phyloP scores from a whole-genome alignment of 73 alveolate genomes.

The Loxodes magnus region DNA sequence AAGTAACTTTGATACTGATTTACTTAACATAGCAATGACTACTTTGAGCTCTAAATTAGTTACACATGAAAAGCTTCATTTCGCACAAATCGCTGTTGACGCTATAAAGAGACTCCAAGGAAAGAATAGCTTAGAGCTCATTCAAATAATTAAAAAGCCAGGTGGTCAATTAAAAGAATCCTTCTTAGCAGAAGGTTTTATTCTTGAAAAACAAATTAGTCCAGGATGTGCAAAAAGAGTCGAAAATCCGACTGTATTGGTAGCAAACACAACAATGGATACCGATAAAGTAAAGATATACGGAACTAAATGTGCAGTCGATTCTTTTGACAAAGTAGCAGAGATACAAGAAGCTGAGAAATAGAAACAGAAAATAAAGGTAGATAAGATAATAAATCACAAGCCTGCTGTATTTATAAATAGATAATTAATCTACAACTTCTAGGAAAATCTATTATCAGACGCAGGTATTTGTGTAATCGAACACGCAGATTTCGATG shows the following conservation, averaged over 20 bases:
- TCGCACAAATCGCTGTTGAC: conserved; percentile 86
- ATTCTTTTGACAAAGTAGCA: conserved; percentile 83
- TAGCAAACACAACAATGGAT: conserved; percentile 95
- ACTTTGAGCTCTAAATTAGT: conserved; percentile 87
- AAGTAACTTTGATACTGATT: conserved; percentile 66
- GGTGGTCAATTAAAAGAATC: conserved; percentile 91
- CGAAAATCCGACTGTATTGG: conserved; percentile 75
- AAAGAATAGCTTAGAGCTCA: conserved; percentile 72
- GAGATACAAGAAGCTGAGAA: conserved; percentile 94
- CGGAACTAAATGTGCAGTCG: conserved; percentile 91
- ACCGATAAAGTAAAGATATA: conserved; percentile 91
- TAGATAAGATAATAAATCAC: conserved; percentile 75
- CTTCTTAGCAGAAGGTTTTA: conserved; percentile 90
- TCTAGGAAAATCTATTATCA: conserved; percentile 89
- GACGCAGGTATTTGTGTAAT: conserved; percentile 92
- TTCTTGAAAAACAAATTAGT: conserved; percentile 74
- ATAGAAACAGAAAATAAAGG: conserved; percentile 86
- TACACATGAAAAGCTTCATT: conserved; percentile 78
- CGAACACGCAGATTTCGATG: conserved; percentile 98
- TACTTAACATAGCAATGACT: conserved; percentile 84
- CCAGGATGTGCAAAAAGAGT: conserved; percentile 77
- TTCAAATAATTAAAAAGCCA: conserved; percentile 83
- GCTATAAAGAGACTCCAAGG: conserved; percentile 94
- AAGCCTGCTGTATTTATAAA: conserved; percentile 89
- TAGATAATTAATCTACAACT: conserved; percentile 90